Evolutionary conservation across 805 yeast species (phyloP), one percentile per base, ranked within the genome.

Genomic region (Metschnikowia borealis): DNA sequence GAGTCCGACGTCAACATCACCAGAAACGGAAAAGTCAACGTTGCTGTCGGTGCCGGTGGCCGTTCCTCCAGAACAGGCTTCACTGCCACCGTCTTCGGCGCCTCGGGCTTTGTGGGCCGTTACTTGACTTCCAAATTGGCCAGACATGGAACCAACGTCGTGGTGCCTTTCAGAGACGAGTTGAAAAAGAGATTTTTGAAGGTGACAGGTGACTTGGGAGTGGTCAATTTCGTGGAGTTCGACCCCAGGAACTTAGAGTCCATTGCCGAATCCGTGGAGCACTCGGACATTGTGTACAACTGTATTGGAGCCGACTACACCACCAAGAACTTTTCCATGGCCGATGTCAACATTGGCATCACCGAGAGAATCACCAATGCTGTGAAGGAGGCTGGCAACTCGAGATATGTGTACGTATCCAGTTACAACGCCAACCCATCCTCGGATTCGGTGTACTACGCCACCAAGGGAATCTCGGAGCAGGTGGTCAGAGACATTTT

Each of bases 81-180:
- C 69, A 87, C 91, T 3, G 96, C 91, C 20, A 87, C 96, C 1
- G 94, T 89, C 2, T 89, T 89, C 63, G 96, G 96, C 8, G 87
- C 85, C 35, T 73, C 84, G 43, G 96, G 96, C 1, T 83, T 85
- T 66, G 70, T 89, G 52, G 96, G 96, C 43, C 80, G 89, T 44
- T 79, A 85, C 57, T 67, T 89, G 54, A 78, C 81, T 17, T 73
- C 91, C 34, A 85, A 84, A 62, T 74, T 89, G 59, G 96, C 92
- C 54, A 78, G 84, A 62, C 89, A 88, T 64, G 96, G 96, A 55
- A 89, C 95, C 29, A 68, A 78, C 48, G 82, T 85, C 7, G 81
- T 87, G 46, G 84, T 81, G 20, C 96, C 96, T n/a, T 88, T 64
- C 73, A 78, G 96, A 63, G 91, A 89, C 64, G 91, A 85, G 61